Base-by-base conservation (phyloP, 2,329 filamentous ascomycete species). In the Diaporthe sp. region DNA sequence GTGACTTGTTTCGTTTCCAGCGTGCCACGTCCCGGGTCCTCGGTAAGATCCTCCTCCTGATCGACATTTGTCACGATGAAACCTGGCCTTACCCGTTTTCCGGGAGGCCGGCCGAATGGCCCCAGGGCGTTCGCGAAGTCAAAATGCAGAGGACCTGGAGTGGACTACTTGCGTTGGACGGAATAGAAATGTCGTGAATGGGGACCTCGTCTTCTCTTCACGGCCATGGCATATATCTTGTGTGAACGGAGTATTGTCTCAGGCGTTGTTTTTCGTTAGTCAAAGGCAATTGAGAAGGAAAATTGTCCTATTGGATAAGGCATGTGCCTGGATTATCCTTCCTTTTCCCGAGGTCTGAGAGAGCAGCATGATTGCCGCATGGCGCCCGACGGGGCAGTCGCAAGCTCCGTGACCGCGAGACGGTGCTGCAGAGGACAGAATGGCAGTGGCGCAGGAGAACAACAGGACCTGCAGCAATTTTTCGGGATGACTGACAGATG, bases 11-110 rank as follows among this genome's bases (percentile, higher is more conserved):
- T 70, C 34, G 46, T 68, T 68, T 68, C 61, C 12, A 39, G 4
- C 4, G 46, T 28, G n/a, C 31, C 10, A n/a, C 39, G 46, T 53
- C 62, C 65, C 49, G 13, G 37, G 49, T 39, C n/a, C 34, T 19
- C 34, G 49, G 65, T 70, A 70, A 22, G 34, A 39, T 61, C 58
- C n/a, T 31, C 17, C 53, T 15, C 58, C 22, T 61, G 37, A 42
- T 70, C 65, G 34, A 17, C 65, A 51, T 53, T 68, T 68, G 65
- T 68, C 65, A 68, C 7, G 46, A 53, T 55, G 65, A 70, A 70
- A 70, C 65, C 22, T 25, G 15, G n/a, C n/a, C 49, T 53, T n/a
- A 25, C 34, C 49, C 28, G 46, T 28, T 8, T 15, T 4, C 15
- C n/a, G 44, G 65, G 34, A n/a, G 31, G 31, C 22, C 7, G 37